A percentile compares a stretch with the other conserved stretches of the same genome.
These are phyloP conservation scores for Achlya hypogyna DNA, from an alignment of 352 stramenopile genomes.

Conservation along the genomic window DNA sequence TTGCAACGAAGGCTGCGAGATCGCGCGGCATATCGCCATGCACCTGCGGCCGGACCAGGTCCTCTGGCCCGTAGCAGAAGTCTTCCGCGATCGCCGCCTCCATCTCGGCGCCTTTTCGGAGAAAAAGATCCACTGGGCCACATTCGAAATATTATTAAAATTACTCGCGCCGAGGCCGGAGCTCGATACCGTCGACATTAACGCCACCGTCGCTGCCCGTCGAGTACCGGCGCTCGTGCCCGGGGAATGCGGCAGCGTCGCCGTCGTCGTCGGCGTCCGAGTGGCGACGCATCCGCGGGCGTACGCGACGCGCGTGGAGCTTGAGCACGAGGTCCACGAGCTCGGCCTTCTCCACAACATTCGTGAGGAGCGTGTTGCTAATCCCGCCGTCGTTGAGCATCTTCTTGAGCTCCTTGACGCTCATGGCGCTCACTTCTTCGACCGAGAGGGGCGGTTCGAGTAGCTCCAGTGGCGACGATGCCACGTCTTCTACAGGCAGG, in stretches of 20 bases:
- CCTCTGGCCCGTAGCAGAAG: slow-evolving; percentile 16
- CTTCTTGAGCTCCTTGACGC: slow-evolving; percentile 70
- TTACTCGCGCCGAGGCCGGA: background rate
- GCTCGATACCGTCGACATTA: background rate
- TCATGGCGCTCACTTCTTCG: slow-evolving; percentile 60
- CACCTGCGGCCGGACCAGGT: slow-evolving; percentile 9
- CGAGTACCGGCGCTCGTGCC: slow-evolving; percentile 1
- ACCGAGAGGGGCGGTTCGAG: slow-evolving; percentile 39
- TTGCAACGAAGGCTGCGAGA: slow-evolving; percentile 53
- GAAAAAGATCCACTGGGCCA: background rate
- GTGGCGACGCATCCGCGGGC: background rate
- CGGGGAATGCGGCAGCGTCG: background rate
- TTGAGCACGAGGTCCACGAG: slow-evolving; percentile 77
- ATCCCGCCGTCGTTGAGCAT: slow-evolving; percentile 61
- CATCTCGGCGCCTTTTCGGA: background rate
- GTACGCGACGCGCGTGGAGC: slow-evolving; percentile 51
- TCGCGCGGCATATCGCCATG: slow-evolving; percentile 68
- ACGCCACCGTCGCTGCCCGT: slow-evolving; percentile 11
- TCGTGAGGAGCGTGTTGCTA: slow-evolving; percentile 32
- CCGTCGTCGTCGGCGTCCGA: background rate
- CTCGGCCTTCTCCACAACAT: slow-evolving; percentile 75
- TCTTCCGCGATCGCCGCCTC: background rate
- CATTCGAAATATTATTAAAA: too few relatives aligned
- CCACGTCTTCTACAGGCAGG: slow-evolving; percentile 31
- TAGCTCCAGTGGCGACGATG: slow-evolving; percentile 30